Evolutionary conservation across 371 early-diverging fungal genomes (phyloP), one percentile per base, ranked within the genome.

Genomic region (Apophysomyces sp.): DNA sequence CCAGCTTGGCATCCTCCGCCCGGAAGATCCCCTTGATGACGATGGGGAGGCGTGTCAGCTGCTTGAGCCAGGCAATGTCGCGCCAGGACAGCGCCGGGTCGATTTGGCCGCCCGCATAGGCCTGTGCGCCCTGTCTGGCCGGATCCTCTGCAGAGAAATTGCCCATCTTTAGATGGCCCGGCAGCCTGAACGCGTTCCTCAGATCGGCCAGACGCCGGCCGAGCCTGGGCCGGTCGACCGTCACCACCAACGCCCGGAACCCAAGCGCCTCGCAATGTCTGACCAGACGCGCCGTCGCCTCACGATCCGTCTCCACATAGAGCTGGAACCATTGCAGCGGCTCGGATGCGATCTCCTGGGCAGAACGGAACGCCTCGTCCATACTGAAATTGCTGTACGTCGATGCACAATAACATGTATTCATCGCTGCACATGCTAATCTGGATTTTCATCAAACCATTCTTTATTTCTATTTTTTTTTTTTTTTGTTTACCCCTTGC

Each of bases 271-370:
- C 89, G 11, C 90, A 90, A 4, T 82, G 66, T 26, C 71, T 56
- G 6, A 92, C 80, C 0, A 92, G 65, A 24, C 70, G 32, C 58
- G 71, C 77, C 2, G 89, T 83, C 2, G 85, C 67, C 0, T 67
- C 61, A 13, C 86, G 77, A 59, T 92, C 80, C 54, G 71, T 63
- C 70, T 89, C 84, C 32, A 92, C 88, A 60, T 92, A 92, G 24
- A 92, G 80, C 70, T 92, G 93, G 73, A 90, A 86, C 86, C 87
- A 92, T 67, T 84, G 85, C 13, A 74, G 68, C 44, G 84, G 57
- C 2, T 53, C 24, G 1, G 16, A 6, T 3, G 13, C 13, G 11
- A 34, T 13, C 1, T 34, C 34, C 1, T 13, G 34, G 13, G 34
- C 34, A 34, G 34, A 34, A 11, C 34, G 34, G 13, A 34, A 34